These are phyloP conservation scores for Xerocomus brunneocitrinus DNA, from an alignment of 768 basidiomycete genomes.

Conservation along the genomic window DNA sequence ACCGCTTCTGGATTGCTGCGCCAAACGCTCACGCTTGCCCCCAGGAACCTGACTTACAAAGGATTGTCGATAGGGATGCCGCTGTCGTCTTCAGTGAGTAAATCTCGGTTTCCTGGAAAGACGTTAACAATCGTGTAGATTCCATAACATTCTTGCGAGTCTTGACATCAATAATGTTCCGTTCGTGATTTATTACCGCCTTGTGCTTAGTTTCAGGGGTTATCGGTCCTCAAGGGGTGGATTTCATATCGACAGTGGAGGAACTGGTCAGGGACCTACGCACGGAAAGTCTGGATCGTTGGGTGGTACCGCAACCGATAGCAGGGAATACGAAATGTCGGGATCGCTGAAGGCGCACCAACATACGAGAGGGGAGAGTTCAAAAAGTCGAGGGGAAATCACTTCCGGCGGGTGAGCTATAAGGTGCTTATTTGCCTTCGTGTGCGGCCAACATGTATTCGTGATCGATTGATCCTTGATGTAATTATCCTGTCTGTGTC, in stretches of 20 bases:
- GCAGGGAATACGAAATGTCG: neutral
- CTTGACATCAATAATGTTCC: constrained; percentile 2
- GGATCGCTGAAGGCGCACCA: neutral
- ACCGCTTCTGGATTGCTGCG: neutral
- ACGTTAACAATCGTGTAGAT: neutral
- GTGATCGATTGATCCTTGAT: too few relatives aligned
- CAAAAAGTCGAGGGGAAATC: neutral
- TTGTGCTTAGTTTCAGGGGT: constrained; percentile 4
- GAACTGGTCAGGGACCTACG: neutral
- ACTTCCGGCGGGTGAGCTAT: neutral
- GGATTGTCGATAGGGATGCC: neutral
- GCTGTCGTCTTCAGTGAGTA: neutral
- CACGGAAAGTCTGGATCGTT: neutral
- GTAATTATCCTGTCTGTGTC: too few relatives aligned
- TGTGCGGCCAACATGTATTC: too few relatives aligned
- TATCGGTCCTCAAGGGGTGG: neutral
- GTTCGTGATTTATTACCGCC: constrained; percentile 5
- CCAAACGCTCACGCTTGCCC: neutral
- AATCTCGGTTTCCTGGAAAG: neutral
- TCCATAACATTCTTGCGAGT: neutral
- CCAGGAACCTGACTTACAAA: constrained; percentile 2
- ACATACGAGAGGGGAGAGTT: neutral
- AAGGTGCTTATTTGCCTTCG: too few relatives aligned
- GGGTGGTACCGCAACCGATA: neutral
- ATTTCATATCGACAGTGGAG: neutral